These are phyloP conservation scores for Cetraspora pellucida DNA, from an alignment of 192 early-diverging fungal species.

Conservation along the genomic window DNA sequence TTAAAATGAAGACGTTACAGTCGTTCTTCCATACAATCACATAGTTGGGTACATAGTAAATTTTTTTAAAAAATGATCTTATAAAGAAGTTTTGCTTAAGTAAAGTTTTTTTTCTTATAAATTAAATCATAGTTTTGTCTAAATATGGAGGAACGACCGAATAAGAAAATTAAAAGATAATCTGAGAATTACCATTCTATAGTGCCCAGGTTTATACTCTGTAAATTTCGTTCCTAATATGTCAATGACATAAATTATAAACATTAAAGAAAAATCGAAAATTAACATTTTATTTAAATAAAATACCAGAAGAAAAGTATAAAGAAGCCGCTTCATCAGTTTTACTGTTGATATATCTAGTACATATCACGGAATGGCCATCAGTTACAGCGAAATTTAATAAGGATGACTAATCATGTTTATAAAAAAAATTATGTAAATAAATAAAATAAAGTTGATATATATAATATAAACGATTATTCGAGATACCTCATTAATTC, in stretches of 20 bases:
- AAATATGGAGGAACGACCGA: background rate
- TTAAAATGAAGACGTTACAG: no score
- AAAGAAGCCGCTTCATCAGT: constrained; percentile 72
- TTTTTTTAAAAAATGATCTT: no score
- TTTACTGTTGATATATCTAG: constrained; percentile 69
- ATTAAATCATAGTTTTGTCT: no score
- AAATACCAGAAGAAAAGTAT: constrained; percentile 69
- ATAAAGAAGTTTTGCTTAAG: no score
- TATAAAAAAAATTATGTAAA: background rate
- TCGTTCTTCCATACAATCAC: no score
- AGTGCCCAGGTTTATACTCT: constrained; percentile 65
- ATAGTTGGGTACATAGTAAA: no score
- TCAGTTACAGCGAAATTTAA: constrained; percentile 87
- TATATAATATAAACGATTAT: background rate
- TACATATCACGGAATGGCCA: constrained; percentile 74
- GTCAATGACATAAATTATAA: background rate
- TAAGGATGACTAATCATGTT: constrained; percentile 46
- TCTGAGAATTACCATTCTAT: constrained; percentile 55
- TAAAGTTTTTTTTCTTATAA: no score
- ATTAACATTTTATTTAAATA: background rate
- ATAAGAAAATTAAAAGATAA: no score
- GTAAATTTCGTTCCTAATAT: constrained; percentile 63
- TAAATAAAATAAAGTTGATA: background rate
- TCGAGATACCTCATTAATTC: constrained; percentile 51
- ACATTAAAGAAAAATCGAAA: background rate